Evolutionary conservation across 2,329 filamentous ascomycete species (phyloP).

Genomic region (Colletotrichum sojae): DNA sequence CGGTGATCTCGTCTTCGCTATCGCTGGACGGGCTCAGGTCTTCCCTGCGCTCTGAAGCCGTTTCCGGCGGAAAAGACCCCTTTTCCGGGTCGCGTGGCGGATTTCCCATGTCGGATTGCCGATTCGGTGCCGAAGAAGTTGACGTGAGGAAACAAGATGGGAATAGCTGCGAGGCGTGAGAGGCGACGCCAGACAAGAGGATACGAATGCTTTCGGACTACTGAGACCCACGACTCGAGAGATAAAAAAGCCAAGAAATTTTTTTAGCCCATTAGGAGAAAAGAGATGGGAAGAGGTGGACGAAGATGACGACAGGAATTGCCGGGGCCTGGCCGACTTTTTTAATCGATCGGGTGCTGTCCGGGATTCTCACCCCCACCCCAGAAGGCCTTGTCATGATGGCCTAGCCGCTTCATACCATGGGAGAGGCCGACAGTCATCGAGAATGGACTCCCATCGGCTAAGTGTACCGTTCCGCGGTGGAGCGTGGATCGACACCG

Average conservation of each 20-base stretch:
- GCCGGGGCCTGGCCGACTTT: conserved; percentile 29
- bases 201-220: not conserved
- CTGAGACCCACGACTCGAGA: not conserved
- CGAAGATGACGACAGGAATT: conserved; percentile 29
- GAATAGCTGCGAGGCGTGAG: not conserved
- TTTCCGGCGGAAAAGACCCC: conserved; percentile 32
- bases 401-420: conserved; percentile 20
- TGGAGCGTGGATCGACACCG: conserved; percentile 40
- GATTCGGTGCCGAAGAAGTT: conserved; percentile 31
- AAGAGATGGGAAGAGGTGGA: conserved; percentile 19
- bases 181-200: not conserved
- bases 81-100: conserved; percentile 37
- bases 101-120: conserved; percentile 19
- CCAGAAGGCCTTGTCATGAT: conserved; percentile 32
- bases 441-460: conserved; percentile 19
- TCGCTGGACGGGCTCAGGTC: conserved; percentile 32
- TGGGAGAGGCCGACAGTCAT: not conserved
- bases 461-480: conserved; percentile 33
- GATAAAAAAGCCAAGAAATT: conserved; percentile 16
- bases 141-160: conserved; percentile 1
- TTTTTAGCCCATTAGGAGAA: not conserved
- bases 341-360: conserved; percentile 31
- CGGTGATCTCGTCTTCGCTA: conserved; percentile 34
- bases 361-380: conserved; percentile 24
- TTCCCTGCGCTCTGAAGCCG: conserved; percentile 4